phyloP scores from a whole-genome alignment of 768 basidiomycete genomes.

The Trametes cingulata region DNA sequence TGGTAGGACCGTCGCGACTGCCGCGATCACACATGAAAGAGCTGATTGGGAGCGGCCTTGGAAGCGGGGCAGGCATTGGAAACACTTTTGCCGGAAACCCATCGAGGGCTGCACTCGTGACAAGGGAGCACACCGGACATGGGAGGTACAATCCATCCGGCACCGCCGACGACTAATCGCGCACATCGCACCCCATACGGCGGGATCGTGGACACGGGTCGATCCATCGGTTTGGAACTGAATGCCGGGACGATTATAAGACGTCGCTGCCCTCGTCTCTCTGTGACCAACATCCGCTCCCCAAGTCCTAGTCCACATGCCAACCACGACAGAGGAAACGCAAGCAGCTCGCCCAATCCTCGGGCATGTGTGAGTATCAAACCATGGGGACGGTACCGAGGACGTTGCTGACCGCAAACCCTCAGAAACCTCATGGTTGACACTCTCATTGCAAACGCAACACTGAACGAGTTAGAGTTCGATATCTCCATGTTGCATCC shows the following conservation, averaged over 20 bases:
- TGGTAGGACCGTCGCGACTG: too few relatives aligned
- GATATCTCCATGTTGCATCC: constrained; percentile 26
- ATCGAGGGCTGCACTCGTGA: too few relatives aligned
- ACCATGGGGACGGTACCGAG: neutral
- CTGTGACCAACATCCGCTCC: neutral
- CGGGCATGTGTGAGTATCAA: constrained; percentile 24
- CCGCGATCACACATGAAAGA: too few relatives aligned
- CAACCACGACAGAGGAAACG: neutral
- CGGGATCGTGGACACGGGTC: too few relatives aligned
- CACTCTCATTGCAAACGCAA: constrained; percentile 75
- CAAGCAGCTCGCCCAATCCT: constrained; percentile 9
- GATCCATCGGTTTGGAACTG: too few relatives aligned
- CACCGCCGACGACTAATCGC: too few relatives aligned
- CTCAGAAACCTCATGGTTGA: constrained; percentile 74
- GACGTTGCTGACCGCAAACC: neutral
- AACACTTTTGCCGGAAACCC: too few relatives aligned
- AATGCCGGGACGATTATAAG: neutral
- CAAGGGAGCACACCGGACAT: too few relatives aligned
- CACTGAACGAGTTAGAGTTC: constrained; percentile 58
- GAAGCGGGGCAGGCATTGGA: too few relatives aligned
- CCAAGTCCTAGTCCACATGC: neutral
- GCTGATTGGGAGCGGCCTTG: too few relatives aligned
- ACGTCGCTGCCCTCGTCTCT: neutral
- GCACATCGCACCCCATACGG: too few relatives aligned
- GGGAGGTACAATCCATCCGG: too few relatives aligned